These are phyloP conservation scores for Emericellopsis cladophorae DNA, from an alignment of 2,329 filamentous ascomycete genomes.

Conservation along the genomic window DNA sequence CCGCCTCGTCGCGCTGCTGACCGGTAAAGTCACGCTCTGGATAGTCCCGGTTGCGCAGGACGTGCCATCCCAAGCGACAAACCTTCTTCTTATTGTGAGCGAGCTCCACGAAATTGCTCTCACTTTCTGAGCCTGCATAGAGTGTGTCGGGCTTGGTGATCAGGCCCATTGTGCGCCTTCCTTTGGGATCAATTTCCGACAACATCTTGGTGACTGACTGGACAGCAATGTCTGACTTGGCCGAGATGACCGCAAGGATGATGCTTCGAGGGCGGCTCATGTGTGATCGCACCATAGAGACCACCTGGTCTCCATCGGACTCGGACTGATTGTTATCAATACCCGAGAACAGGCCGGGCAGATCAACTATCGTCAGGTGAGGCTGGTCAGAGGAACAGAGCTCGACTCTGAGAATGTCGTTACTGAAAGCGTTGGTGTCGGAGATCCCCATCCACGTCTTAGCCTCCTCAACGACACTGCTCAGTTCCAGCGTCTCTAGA, in stretches of 20 bases:
- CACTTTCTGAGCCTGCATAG: constrained; percentile 19
- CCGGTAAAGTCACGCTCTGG: constrained; percentile 16
- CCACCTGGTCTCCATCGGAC: constrained; percentile 17
- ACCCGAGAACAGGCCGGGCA: constrained; percentile 41
- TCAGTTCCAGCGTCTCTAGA: constrained; percentile 11
- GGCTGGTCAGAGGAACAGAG: constrained; percentile 31
- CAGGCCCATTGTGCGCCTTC: constrained; percentile 36
- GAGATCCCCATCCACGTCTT: constrained; percentile 35
- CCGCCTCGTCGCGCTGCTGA: constrained; percentile 25
- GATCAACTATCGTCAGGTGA: constrained; percentile 45
- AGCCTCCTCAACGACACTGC: constrained; percentile 23
- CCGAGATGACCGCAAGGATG: constrained; percentile 45
- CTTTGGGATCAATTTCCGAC: constrained; percentile 8
- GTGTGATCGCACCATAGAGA: constrained; percentile 34
- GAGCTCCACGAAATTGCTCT: constrained; percentile 24
- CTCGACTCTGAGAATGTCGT: constrained; percentile 34
- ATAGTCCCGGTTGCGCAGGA: constrained; percentile 32
- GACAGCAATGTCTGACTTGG: constrained; percentile 43
- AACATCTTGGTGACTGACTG: constrained; percentile 42
- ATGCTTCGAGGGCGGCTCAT: constrained; percentile 45
- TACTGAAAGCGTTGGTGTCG: constrained; percentile 24
- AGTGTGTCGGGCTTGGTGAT: constrained; percentile 42
- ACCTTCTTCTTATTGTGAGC: constrained; percentile 31
- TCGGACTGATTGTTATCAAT: constrained; percentile 31
- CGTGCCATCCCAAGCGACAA: constrained; percentile 39